Percentiles rank a stretch among this genome's conserved stretches.
These are phyloP conservation scores for Trichosporon sp. DNA, from an alignment of 1,284 basidiomycete genomes.

Conservation along the genomic window DNA sequence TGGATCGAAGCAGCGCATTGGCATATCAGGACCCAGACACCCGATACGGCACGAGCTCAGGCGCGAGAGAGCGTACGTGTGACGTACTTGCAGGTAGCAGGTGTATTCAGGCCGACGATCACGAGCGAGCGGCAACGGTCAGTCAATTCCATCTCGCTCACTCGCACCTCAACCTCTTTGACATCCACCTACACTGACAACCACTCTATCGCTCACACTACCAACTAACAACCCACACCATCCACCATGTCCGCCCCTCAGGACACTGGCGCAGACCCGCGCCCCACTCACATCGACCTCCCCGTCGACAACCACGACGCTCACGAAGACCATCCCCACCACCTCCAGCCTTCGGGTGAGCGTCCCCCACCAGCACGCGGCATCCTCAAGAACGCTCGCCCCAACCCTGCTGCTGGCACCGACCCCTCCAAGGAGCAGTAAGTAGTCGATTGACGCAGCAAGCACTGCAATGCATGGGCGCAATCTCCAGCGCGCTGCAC, in stretches of 20 bases:
- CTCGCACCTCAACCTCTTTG: too few relatives aligned
- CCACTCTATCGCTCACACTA: too few relatives aligned
- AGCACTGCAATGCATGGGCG: too few relatives aligned
- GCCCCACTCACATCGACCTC: not conserved
- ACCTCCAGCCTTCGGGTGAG: constrained; percentile 22
- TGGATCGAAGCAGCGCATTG: too few relatives aligned
- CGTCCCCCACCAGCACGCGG: constrained; percentile 36
- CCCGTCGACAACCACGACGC: not conserved
- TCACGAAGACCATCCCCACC: constrained; percentile 15
- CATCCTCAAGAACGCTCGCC: constrained; percentile 44
- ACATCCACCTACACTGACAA: too few relatives aligned
- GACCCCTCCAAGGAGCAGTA: constrained; percentile 13
- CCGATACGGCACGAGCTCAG: too few relatives aligned
- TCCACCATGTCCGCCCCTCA: constrained; percentile 11
- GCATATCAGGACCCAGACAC: too few relatives aligned
- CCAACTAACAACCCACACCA: not conserved
- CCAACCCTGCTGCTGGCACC: constrained; percentile 16
- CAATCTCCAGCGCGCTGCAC: not conserved
- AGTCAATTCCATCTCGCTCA: too few relatives aligned
- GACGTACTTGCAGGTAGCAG: not conserved
- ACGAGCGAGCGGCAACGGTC: too few relatives aligned
- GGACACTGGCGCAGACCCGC: not conserved
- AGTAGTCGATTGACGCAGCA: constrained; percentile 4
- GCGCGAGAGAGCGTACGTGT: not conserved
- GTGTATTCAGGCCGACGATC: too few relatives aligned